Conservation (phyloP, 2,329 filamentous ascomycete species). For the Aspergillus costaricaensis region DNA sequence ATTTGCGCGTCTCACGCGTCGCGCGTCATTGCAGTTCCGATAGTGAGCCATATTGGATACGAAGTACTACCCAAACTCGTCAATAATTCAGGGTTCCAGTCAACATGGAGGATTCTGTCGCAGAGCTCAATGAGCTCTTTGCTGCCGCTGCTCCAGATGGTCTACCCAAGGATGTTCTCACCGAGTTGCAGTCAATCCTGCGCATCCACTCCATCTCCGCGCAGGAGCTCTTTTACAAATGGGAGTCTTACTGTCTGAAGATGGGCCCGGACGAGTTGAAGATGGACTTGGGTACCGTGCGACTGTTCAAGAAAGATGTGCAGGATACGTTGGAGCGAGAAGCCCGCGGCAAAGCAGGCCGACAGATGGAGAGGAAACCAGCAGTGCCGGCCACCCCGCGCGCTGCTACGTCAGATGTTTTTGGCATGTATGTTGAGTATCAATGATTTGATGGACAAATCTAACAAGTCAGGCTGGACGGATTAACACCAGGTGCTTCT, state of each 20-base stretch:
- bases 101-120: slow-evolving; percentile 52
- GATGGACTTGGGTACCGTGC: slow-evolving; percentile 68
- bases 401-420: slow-evolving; percentile 68
- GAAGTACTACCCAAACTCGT: background rate
- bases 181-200: slow-evolving; percentile 83
- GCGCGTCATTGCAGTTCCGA: background rate
- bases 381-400: slow-evolving; percentile 62
- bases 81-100: background rate
- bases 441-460: background rate
- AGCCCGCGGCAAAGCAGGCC: slow-evolving; percentile 63
- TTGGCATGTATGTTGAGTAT: slow-evolving; percentile 67
- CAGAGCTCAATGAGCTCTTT: slow-evolving; percentile 63
- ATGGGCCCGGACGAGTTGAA: slow-evolving; percentile 80
- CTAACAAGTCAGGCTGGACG: slow-evolving; percentile 59
- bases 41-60: background rate
- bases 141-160: slow-evolving; percentile 54
- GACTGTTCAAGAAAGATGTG: slow-evolving; percentile 81
- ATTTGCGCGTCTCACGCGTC: background rate
- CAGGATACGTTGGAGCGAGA: slow-evolving; percentile 81
- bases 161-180: slow-evolving; percentile 74
- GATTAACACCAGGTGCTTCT: slow-evolving; percentile 50
- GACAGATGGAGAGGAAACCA: slow-evolving; percentile 64
- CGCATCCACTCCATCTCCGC: slow-evolving; percentile 76
- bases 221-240: slow-evolving; percentile 95
- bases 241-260: slow-evolving; percentile 96